Evolutionary conservation across 768 basidiomycete genomes (phyloP).

Genomic region (Russula vinacea): DNA sequence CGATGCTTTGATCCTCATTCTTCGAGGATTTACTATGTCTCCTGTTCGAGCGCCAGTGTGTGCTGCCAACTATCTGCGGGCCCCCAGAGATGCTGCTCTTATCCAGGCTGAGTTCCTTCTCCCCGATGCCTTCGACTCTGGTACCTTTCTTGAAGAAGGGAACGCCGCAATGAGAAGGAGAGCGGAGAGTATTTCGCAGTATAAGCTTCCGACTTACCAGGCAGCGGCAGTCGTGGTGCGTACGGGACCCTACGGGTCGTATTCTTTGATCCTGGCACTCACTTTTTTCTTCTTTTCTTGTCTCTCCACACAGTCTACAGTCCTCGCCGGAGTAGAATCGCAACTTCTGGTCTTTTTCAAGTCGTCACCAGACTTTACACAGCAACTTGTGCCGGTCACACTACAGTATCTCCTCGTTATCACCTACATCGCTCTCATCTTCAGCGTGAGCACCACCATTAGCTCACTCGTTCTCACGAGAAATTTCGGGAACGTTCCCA

Average conservation of each 20-base stretch:
- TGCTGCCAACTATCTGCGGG: background rate
- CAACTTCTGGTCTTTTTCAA: conserved; percentile 27
- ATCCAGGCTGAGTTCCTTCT: background rate
- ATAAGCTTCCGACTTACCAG: conserved; percentile 22
- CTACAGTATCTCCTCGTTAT: conserved; percentile 19
- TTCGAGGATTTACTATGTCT: conserved; percentile 10
- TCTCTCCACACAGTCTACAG: conserved; percentile 9
- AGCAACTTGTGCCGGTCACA: background rate
- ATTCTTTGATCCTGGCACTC: background rate
- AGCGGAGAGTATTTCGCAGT: conserved; percentile 9
- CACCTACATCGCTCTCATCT: conserved; percentile 28
- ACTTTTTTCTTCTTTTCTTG: background rate
- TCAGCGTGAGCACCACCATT: conserved; percentile 27
- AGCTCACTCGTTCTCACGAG: conserved; percentile 26
- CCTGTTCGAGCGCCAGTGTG: background rate
- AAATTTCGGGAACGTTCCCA: conserved; percentile 23
- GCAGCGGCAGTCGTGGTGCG: conserved; percentile 25
- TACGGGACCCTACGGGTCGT: background rate
- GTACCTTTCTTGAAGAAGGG: background rate
- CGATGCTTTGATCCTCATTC: background rate
- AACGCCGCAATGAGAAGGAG: background rate
- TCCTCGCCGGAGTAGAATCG: conserved; percentile 26
- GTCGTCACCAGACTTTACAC: background rate
- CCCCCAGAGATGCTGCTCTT: background rate
- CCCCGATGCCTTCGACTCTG: background rate